phyloP scores from a whole-genome alignment of 164 flowering plant species.

The Piper betle region DNA sequence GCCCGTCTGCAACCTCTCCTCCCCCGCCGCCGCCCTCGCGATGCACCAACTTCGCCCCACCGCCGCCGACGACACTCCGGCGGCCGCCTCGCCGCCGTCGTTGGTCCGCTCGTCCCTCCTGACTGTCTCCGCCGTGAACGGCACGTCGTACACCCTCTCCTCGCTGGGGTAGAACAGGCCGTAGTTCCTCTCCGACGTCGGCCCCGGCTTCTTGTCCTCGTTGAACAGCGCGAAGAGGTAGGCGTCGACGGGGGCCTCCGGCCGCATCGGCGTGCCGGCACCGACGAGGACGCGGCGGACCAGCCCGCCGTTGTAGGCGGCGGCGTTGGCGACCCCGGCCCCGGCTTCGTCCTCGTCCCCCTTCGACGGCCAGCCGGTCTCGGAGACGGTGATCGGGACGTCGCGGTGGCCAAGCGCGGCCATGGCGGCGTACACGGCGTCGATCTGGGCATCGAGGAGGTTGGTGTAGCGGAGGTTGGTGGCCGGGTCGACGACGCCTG shows the following conservation, averaged over 20 bases:
- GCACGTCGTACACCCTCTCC: slow-evolving; percentile 59
- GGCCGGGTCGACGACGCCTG: slow-evolving; percentile 57
- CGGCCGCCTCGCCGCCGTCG: slow-evolving; percentile 16
- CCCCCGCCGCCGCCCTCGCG: slow-evolving; percentile 35
- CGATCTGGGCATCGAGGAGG: slow-evolving; percentile 77
- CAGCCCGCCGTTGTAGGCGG: slow-evolving; percentile 69
- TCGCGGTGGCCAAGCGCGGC: slow-evolving; percentile 33
- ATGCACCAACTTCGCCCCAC: slow-evolving; percentile 74
- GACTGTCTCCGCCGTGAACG: slow-evolving; percentile 22
- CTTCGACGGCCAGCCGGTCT: slow-evolving; percentile 88
- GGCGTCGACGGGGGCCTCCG: slow-evolving; percentile 37
- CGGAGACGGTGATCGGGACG: slow-evolving; percentile 44
- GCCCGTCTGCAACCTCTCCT: slow-evolving; percentile 45
- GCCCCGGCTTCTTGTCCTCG: slow-evolving; percentile 73
- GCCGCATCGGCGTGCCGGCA: slow-evolving; percentile 64
- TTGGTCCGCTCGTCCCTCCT: slow-evolving; percentile 1
- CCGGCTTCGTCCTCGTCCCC: slow-evolving; percentile 73
- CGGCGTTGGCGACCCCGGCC: slow-evolving; percentile 50
- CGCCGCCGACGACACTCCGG: slow-evolving; percentile 24
- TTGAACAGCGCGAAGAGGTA: slow-evolving; percentile 78
- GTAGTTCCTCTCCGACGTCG: slow-evolving; percentile 77
- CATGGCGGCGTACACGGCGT: slow-evolving; percentile 85
- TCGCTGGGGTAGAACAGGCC: slow-evolving; percentile 73
- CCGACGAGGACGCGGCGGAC: slow-evolving; percentile 41
- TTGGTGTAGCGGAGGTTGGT: slow-evolving; percentile 53